Conservation (phyloP, 371 early-diverging fungal species). For the Zychaea mexicana region DNA sequence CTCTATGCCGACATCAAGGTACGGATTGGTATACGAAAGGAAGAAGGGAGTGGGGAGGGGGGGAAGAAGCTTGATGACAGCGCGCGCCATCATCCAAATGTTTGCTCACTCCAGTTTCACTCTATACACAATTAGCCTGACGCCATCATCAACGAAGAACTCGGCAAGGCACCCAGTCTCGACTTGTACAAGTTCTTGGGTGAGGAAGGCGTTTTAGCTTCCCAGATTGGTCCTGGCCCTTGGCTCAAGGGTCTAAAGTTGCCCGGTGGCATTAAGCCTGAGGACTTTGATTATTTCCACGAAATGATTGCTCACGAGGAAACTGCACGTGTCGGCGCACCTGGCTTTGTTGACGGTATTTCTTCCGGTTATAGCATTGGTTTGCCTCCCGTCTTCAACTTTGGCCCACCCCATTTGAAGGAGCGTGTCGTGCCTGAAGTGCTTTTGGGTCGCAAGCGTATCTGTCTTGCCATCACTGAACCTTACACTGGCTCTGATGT, state of each 20-base stretch:
- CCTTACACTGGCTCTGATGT: slow-evolving; percentile 82
- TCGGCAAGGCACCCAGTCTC: slow-evolving; percentile 38
- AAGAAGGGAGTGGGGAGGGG: too few species aligned
- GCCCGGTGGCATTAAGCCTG: slow-evolving; percentile 56
- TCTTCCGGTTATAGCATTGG: slow-evolving; percentile 49
- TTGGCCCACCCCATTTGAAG: slow-evolving; percentile 42
- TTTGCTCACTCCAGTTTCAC: too few species aligned
- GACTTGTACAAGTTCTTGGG: slow-evolving; percentile 54
- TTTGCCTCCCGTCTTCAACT: slow-evolving; percentile 64
- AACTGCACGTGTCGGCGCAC: slow-evolving; percentile 54
- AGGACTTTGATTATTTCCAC: slow-evolving; percentile 73
- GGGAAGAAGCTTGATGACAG: too few species aligned
- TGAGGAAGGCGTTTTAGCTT: slow-evolving; percentile 29
- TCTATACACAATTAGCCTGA: slow-evolving; percentile 62
- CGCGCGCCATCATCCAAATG: too few species aligned
- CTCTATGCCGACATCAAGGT: slow-evolving; percentile 39
- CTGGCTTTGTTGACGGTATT: slow-evolving; percentile 53
- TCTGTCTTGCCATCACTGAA: slow-evolving; percentile 72
- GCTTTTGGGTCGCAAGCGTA: slow-evolving; percentile 71
- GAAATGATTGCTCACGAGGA: slow-evolving; percentile 61
- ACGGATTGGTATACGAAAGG: neutral
- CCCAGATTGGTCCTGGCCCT: slow-evolving; percentile 44
- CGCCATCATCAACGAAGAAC: slow-evolving; percentile 43
- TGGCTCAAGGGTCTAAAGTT: slow-evolving; percentile 43
- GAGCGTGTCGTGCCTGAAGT: slow-evolving; percentile 67